Conservation (phyloP, 495 filamentous ascomycete species). For the Trichocladium uniseriatum region DNA sequence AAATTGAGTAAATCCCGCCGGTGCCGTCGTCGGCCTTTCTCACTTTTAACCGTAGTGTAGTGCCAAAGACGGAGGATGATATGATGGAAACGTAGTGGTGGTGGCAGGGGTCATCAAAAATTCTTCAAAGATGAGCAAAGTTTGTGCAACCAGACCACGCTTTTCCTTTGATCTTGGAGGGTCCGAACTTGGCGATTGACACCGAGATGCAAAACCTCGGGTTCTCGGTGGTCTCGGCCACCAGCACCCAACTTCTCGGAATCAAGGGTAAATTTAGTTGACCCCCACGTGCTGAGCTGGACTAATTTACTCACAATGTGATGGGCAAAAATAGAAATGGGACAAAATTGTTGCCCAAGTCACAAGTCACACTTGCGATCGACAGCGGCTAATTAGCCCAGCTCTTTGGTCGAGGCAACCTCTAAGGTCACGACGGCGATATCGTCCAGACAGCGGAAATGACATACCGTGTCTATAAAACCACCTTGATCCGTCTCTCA, state of each 20-base stretch:
- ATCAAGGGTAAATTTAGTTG: no score
- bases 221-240: no score
- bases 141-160: not conserved
- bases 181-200: not conserved
- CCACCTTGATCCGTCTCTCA: not conserved
- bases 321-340: constrained; percentile 16
- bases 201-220: no score
- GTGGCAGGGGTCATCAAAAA: constrained; percentile 4
- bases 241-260: no score
- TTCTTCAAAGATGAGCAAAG: not conserved
- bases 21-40: constrained; percentile 8
- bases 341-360: constrained; percentile 14
- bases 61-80: not conserved
- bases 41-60: constrained; percentile 13
- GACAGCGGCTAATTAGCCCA: constrained; percentile 29
- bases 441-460: not conserved
- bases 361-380: no score
- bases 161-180: not conserved
- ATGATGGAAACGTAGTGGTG: not conserved
- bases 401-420: not conserved
- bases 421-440: no score
- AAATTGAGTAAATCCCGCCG: not conserved
- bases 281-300: not conserved
- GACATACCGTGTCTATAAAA: constrained; percentile 2
- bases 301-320: constrained; percentile 13